phyloP scores from a whole-genome alignment of 257 asterid genomes.

The Ajuga chamaepitys region DNA sequence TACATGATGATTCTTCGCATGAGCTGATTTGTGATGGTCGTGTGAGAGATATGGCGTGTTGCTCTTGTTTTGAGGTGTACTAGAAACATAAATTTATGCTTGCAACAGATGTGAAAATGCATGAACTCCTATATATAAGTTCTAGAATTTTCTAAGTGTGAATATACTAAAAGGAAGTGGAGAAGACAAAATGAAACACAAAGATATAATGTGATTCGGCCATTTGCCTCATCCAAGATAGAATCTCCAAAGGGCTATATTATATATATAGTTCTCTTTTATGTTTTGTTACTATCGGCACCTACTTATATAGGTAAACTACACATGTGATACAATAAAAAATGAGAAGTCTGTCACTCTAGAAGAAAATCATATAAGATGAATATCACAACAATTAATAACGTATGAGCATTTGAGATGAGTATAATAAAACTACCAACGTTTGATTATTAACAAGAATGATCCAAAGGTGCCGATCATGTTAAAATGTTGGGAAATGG shows the following conservation, averaged over 20 bases:
- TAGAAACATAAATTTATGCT: background rate
- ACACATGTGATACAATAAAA: background rate
- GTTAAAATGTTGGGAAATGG: background rate
- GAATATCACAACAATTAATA: background rate
- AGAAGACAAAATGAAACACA: background rate
- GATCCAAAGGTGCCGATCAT: background rate
- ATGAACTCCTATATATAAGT: background rate
- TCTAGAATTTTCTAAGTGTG: background rate
- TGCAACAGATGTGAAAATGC: too few species aligned
- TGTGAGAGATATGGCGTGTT: background rate
- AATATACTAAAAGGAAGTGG: background rate
- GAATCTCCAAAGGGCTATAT: background rate
- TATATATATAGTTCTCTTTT: background rate
- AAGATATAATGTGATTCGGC: background rate
- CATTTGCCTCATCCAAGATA: background rate
- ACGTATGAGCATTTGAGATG: background rate
- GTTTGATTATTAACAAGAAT: too few species aligned
- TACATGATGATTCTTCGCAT: slow-evolving; percentile 1
- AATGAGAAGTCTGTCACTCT: background rate
- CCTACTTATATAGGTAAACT: background rate
- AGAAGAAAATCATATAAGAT: background rate
- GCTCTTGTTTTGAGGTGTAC: background rate
- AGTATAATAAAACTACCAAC: background rate
- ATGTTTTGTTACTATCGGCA: background rate
- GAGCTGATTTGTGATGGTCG: slow-evolving; percentile 12